Evolutionary conservation across 2,329 filamentous ascomycete genomes (phyloP).

Genomic region (Hymenoscyphus occultus): DNA sequence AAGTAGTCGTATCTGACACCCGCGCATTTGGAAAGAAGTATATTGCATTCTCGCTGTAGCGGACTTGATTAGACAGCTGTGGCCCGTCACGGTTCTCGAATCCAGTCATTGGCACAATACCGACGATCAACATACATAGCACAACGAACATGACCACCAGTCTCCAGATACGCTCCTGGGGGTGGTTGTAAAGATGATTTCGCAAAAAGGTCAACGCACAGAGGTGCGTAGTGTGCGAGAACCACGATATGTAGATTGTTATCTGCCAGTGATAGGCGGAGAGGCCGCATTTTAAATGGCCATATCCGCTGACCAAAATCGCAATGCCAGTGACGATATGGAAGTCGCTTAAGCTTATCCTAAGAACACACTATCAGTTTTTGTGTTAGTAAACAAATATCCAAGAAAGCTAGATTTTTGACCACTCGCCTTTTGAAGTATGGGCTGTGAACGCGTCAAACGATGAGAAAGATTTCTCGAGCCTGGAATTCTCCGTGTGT

Average conservation of each 20-base stretch:
- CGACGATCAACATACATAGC: not conserved
- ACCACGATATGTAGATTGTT: not conserved
- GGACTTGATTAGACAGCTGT: not conserved
- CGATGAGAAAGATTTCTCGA: not conserved
- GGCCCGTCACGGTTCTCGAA: not conserved
- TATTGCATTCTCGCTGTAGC: not conserved
- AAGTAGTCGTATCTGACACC: not conserved
- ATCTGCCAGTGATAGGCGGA: not conserved
- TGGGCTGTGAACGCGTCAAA: not conserved
- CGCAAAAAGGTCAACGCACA: not conserved
- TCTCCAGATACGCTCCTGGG: not conserved
- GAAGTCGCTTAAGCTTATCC: not conserved
- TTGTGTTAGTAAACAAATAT: not conserved
- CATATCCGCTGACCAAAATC: not conserved
- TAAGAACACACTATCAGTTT: not conserved
- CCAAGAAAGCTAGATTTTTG: not conserved
- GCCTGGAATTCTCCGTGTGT: not conserved
- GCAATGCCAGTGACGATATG: not conserved
- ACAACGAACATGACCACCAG: not conserved
- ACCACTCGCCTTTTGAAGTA: not conserved
- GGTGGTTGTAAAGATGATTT: not conserved
- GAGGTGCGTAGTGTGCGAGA: not conserved
- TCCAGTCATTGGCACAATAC: not conserved
- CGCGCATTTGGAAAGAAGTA: not conserved
- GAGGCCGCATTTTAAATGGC: not conserved